Percentiles rank a stretch among this genome's conserved stretches.
Evolutionary conservation across 2,329 filamentous ascomycete genomes (phyloP).

Genomic region (Penicillium sp.): DNA sequence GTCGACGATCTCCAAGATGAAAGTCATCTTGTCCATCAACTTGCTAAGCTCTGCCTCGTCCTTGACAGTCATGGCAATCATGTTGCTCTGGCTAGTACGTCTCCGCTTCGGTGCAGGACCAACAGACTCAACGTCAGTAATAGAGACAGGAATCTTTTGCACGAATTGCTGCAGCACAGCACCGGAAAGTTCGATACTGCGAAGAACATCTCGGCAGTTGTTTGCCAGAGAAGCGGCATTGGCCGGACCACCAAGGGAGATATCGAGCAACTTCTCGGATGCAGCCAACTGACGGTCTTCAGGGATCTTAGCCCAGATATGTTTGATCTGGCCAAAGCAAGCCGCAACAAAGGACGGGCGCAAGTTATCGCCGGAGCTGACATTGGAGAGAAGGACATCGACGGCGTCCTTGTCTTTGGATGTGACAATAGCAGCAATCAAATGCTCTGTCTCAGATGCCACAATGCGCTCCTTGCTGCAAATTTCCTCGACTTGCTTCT

Average conservation of each 20-base stretch:
- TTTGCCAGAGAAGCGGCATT: constrained; percentile 31
- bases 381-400: constrained; percentile 53
- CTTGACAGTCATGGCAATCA: constrained; percentile 60
- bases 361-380: constrained; percentile 45
- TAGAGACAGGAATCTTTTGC: constrained; percentile 69
- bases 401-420: constrained; percentile 60
- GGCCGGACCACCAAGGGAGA: constrained; percentile 35
- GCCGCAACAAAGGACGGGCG: constrained; percentile 60
- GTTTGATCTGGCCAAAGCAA: constrained; percentile 67
- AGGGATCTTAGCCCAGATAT: constrained; percentile 63
- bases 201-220: constrained; percentile 64
- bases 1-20: constrained; percentile 86
- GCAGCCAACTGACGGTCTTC: constrained; percentile 39
- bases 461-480: constrained; percentile 53
- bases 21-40: constrained; percentile 73
- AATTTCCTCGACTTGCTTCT: constrained; percentile 52
- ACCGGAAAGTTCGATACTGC: constrained; percentile 70
- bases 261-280: constrained; percentile 44
- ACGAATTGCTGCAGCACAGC: constrained; percentile 71
- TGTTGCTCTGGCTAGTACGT: constrained; percentile 72
- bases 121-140: constrained; percentile 66
- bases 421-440: constrained; percentile 54
- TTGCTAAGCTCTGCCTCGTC: constrained; percentile 65
- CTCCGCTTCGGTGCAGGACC: constrained; percentile 75
- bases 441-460: constrained; percentile 51